Evolutionary conservation across 768 basidiomycete genomes (phyloP).

Genomic region (Nidula microcarpa): DNA sequence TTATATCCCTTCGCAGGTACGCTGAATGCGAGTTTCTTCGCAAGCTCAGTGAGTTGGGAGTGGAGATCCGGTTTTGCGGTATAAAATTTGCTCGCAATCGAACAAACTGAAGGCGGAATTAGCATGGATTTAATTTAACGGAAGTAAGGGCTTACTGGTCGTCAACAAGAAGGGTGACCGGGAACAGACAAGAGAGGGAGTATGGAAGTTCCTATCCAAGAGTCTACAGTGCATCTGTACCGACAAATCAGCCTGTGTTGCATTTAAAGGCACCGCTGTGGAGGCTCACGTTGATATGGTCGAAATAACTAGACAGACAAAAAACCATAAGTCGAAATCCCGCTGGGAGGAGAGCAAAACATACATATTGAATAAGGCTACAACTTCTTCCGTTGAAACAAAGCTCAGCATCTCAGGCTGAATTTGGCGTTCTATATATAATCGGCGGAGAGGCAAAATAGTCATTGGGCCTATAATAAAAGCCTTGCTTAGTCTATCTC

Average conservation of each 20-base stretch:
- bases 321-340: conserved; percentile 6
- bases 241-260: neutral
- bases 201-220: conserved; percentile 87
- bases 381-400: conserved; percentile 83
- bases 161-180: conserved; percentile 94
- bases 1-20: conserved; percentile 88
- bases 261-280: neutral
- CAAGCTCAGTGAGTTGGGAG: conserved; percentile 71
- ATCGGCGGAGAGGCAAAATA: conserved; percentile 74
- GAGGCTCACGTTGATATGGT: conserved; percentile 63
- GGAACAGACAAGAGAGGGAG: conserved; percentile 89
- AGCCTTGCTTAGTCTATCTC: too few relatives aligned
- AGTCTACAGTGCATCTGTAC: conserved; percentile 74
- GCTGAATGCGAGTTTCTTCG: conserved; percentile 84
- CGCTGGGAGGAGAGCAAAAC: conserved; percentile 23
- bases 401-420: conserved; percentile 95
- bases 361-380: conserved; percentile 87
- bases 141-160: conserved; percentile 56
- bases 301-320: conserved; percentile 58
- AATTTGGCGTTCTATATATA: conserved; percentile 85
- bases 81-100: conserved; percentile 93
- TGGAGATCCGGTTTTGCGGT: conserved; percentile 79
- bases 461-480: conserved; percentile 72
- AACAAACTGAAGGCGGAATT: conserved; percentile 62
- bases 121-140: neutral